These are phyloP conservation scores for Magnolia sinica DNA, from an alignment of 164 flowering plant genomes.

Conservation along the genomic window DNA sequence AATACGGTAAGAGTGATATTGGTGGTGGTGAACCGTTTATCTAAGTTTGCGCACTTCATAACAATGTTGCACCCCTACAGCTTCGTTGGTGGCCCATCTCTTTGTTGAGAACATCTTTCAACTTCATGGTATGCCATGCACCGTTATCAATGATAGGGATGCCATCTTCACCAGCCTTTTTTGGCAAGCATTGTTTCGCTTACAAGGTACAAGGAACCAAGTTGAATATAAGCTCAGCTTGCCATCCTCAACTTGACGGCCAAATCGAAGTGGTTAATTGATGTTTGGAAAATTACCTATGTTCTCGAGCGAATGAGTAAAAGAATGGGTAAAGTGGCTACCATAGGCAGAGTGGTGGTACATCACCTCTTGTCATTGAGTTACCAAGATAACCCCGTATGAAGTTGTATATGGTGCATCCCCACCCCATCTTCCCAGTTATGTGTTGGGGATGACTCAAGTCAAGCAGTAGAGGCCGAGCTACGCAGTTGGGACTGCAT, in stretches of 20 bases:
- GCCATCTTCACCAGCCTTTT: background rate
- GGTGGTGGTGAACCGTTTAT: background rate
- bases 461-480: background rate
- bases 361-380: background rate
- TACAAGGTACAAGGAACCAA: background rate
- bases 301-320: background rate
- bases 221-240: background rate
- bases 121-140: background rate
- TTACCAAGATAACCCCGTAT: background rate
- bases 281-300: background rate
- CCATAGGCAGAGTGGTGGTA: slow-evolving; percentile 3
- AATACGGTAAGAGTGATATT: background rate
- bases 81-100: background rate
- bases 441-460: background rate
- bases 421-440: background rate
- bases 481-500: background rate
- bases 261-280: slow-evolving; percentile 1
- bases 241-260: slow-evolving; percentile 5
- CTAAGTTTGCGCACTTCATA: slow-evolving; percentile 1
- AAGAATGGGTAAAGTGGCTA: background rate
- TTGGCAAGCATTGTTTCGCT: slow-evolving; percentile 2
- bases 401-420: background rate
- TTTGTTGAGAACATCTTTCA: background rate
- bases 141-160: background rate
- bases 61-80: background rate